These are phyloP conservation scores for Cordia subcordata DNA, from an alignment of 257 asterid species.

Conservation along the genomic window DNA sequence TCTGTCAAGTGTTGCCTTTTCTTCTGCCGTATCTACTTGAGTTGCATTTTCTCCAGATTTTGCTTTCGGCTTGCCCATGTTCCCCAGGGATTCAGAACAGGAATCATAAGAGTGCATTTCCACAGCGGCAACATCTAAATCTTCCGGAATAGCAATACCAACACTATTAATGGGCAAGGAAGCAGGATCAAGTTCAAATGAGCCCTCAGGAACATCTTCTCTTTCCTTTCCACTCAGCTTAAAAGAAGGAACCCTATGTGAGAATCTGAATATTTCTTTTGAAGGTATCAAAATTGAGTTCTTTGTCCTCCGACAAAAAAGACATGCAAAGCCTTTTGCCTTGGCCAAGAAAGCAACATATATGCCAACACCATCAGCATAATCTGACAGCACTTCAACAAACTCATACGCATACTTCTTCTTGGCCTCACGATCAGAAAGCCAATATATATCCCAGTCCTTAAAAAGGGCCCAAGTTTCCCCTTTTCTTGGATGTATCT, in stretches of 20 bases:
- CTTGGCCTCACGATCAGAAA: conserved; percentile 16
- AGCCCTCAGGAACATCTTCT: conserved; percentile 3
- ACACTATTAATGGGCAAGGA: background rate
- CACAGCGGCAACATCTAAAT: too few relatives aligned
- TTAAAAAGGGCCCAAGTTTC: conserved; percentile 72
- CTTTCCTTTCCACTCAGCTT: background rate
- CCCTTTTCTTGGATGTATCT: conserved; percentile 45
- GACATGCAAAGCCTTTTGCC: background rate
- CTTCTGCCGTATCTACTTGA: too few relatives aligned
- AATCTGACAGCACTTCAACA: conserved; percentile 56
- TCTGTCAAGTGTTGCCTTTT: too few relatives aligned
- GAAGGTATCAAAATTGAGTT: background rate
- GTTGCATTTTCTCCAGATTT: too few relatives aligned
- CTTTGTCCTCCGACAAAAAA: background rate
- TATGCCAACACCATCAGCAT: conserved; percentile 27
- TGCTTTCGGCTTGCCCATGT: too few relatives aligned
- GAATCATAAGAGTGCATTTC: too few relatives aligned
- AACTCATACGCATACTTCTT: conserved; percentile 28
- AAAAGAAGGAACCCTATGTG: conserved; percentile 3
- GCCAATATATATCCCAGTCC: conserved; percentile 50
- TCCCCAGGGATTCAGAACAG: too few relatives aligned
- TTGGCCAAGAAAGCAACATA: conserved; percentile 16
- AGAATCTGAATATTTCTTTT: conserved; percentile 2
- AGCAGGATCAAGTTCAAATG: conserved; percentile 5
- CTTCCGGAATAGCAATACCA: background rate